Percentiles rank a stretch among this genome's conserved stretches.
These are phyloP conservation scores for Choiromyces venosus DNA, from an alignment of 495 filamentous ascomycete species.

Conservation along the genomic window DNA sequence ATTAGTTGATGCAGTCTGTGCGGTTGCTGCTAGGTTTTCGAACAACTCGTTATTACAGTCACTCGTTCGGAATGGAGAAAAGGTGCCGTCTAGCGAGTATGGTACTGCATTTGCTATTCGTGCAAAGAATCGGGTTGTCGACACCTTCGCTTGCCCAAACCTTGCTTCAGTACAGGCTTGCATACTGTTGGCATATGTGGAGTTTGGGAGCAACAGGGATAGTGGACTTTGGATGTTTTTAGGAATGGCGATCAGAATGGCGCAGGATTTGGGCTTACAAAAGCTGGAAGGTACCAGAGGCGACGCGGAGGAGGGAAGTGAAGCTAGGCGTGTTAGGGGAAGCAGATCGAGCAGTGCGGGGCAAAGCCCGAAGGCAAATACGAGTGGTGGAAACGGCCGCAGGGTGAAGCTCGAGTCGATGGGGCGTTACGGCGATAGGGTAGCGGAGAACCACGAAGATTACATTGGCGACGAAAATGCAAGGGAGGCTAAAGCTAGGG, in stretches of 20 bases:
- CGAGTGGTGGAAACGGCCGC: conserved; percentile 41
- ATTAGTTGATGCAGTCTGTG: conserved; percentile 78
- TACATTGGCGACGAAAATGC: conserved; percentile 48
- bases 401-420: conserved; percentile 6
- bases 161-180: conserved; percentile 75
- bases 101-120: conserved; percentile 72
- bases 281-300: conserved; percentile 59
- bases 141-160: conserved; percentile 71
- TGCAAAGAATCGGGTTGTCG: conserved; percentile 66
- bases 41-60: conserved; percentile 52
- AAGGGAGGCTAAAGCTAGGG: conserved; percentile 45
- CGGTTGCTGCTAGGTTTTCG: conserved; percentile 74
- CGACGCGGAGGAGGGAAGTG: conserved; percentile 53
- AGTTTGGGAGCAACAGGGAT: conserved; percentile 78
- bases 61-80: conserved; percentile 46
- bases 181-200: conserved; percentile 74
- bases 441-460: conserved; percentile 38
- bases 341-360: conserved; percentile 35
- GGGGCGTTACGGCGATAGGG: conserved; percentile 1
- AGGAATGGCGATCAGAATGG: conserved; percentile 79
- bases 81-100: conserved; percentile 51
- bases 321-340: conserved; percentile 53
- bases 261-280: conserved; percentile 74
- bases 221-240: conserved; percentile 89
- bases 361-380: conserved; percentile 30